These are phyloP conservation scores for Arthrobotrys iridis DNA, from an alignment of 2,329 filamentous ascomycete genomes.

Conservation along the genomic window DNA sequence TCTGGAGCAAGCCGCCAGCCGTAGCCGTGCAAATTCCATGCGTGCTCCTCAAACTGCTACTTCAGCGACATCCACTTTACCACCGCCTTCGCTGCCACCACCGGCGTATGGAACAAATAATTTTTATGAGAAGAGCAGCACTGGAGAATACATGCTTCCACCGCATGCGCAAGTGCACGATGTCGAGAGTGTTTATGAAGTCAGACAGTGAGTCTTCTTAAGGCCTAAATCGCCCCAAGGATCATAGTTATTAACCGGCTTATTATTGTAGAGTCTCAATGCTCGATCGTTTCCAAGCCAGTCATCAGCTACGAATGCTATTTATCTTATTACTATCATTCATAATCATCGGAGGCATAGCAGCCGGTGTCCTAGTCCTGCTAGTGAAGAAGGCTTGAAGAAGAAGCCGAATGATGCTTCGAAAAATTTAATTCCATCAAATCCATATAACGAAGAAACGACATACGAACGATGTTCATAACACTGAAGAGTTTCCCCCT, in stretches of 20 bases:
- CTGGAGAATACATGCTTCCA: slow-evolving; percentile 27
- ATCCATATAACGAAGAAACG: background rate
- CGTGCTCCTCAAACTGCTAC: slow-evolving; percentile 21
- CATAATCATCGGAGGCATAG: slow-evolving; percentile 44
- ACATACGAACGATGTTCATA: slow-evolving; percentile 1
- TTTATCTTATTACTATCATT: slow-evolving; percentile 41
- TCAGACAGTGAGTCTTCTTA: slow-evolving; percentile 25
- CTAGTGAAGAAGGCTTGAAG: slow-evolving; percentile 38
- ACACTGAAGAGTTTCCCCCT: background rate
- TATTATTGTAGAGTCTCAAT: slow-evolving; percentile 17
- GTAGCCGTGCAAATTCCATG: slow-evolving; percentile 3
- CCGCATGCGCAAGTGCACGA: slow-evolving; percentile 36
- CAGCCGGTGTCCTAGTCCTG: slow-evolving; percentile 36
- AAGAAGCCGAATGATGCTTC: background rate
- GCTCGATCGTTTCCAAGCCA: slow-evolving; percentile 25
- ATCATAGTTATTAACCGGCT: background rate
- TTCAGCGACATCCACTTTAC: slow-evolving; percentile 11
- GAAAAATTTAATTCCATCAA: background rate
- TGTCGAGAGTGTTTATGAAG: slow-evolving; percentile 44
- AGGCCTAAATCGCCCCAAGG: background rate
- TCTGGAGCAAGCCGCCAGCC: slow-evolving; percentile 13
- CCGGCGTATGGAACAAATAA: slow-evolving; percentile 24
- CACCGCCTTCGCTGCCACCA: slow-evolving; percentile 19
- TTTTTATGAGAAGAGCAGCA: slow-evolving; percentile 20
- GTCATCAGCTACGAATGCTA: slow-evolving; percentile 33